phyloP scores from a whole-genome alignment of 805 yeast species.

The Ogataea allantospora region DNA sequence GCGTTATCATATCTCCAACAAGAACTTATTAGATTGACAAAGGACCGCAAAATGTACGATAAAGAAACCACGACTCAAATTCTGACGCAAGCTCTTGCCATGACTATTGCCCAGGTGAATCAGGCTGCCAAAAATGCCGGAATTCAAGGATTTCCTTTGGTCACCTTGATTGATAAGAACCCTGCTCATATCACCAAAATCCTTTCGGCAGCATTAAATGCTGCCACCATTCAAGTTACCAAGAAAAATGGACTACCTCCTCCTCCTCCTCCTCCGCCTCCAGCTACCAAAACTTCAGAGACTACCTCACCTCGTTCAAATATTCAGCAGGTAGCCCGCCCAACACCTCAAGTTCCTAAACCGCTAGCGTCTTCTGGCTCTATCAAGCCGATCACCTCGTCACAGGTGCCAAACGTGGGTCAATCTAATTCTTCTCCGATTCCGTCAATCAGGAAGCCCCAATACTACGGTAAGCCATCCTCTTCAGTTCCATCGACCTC shows the following conservation, averaged over 20 bases:
- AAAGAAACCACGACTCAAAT: slow-evolving; percentile 82
- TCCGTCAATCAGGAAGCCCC: slow-evolving; percentile 28
- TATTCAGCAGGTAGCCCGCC: slow-evolving; percentile 16
- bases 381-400: slow-evolving; percentile 14
- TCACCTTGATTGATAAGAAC: slow-evolving; percentile 74
- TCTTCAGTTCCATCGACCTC: slow-evolving; percentile 9
- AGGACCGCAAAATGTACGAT: slow-evolving; percentile 71
- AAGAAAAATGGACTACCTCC: slow-evolving; percentile 47
- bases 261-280: slow-evolving; percentile 10
- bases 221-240: slow-evolving; percentile 64
- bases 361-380: slow-evolving; percentile 20
- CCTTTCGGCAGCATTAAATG: slow-evolving; percentile 76
- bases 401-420: slow-evolving; percentile 7
- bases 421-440: slow-evolving; percentile 24
- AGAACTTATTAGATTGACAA: slow-evolving; percentile 76
- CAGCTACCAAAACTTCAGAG: slow-evolving; percentile 12
- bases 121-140: slow-evolving; percentile 86
- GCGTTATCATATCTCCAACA: slow-evolving; percentile 83
- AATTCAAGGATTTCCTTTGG: slow-evolving; percentile 72
- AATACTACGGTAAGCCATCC: slow-evolving; percentile 27
- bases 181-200: slow-evolving; percentile 80
- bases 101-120: slow-evolving; percentile 87
- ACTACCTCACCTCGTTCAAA: slow-evolving; percentile 24
- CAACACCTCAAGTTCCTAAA: slow-evolving; percentile 12
- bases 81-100: slow-evolving; percentile 86